phyloP scores from a whole-genome alignment of 768 basidiomycete genomes.

The Rhodotorula paludigena region DNA sequence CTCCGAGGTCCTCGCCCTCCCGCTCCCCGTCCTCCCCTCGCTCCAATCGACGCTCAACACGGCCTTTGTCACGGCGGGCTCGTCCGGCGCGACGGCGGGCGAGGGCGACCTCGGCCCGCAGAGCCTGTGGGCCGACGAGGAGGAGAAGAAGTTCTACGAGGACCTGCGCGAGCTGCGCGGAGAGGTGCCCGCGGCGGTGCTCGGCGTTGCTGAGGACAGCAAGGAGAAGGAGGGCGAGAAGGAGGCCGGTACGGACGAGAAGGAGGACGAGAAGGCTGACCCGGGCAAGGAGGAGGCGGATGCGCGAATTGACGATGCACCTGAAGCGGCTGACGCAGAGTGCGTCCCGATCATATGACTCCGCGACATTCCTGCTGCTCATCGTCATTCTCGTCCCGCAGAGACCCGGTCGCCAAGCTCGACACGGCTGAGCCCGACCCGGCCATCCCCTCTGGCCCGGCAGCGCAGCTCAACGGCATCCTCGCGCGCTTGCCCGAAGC shows the following conservation, averaged over 20 bases:
- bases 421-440: constrained; percentile 47
- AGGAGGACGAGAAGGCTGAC: constrained; percentile 35
- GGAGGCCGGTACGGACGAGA: constrained; percentile 26
- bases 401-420: constrained; percentile 18
- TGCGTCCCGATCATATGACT: constrained; percentile 39
- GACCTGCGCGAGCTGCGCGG: constrained; percentile 86
- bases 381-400: background rate
- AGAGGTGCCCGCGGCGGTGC: constrained; percentile 78
- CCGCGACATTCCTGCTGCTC: background rate
- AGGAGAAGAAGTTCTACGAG: constrained; percentile 88
- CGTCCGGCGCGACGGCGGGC: constrained; percentile 38
- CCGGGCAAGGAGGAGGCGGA: constrained; percentile 40
- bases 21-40: constrained; percentile 77
- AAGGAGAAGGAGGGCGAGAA: constrained; percentile 25
- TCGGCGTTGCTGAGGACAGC: constrained; percentile 48
- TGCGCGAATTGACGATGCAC: constrained; percentile 52
- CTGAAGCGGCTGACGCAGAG: constrained; percentile 51
- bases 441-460: constrained; percentile 76
- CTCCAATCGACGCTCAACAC: constrained; percentile 53
- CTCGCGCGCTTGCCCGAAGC: constrained; percentile 87
- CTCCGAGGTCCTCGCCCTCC: constrained; percentile 80
- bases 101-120: constrained; percentile 61
- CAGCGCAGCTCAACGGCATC: constrained; percentile 82
- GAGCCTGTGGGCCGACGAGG: constrained; percentile 97
- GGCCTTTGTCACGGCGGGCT: constrained; percentile 46